Percentiles rank a stretch among this genome's conserved stretches.
These are phyloP conservation scores for Ochromonas danica DNA, from an alignment of 108 stramenopile species.

Conservation along the genomic window DNA sequence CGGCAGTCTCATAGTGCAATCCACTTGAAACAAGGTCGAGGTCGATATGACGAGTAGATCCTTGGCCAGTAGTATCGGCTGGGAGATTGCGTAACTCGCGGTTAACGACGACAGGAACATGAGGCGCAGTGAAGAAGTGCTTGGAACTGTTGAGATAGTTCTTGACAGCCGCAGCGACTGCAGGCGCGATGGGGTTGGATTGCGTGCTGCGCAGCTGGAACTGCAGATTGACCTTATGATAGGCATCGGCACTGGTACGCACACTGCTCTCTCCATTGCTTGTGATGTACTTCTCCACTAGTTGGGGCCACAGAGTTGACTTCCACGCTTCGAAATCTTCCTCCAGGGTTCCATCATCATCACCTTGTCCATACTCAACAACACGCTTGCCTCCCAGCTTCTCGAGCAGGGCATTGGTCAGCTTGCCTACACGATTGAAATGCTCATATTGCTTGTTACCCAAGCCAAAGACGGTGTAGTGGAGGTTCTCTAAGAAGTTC, in stretches of 20 bases:
- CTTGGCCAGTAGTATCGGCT: conserved; percentile 55
- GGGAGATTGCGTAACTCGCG: conserved; percentile 68
- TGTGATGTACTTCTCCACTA: conserved; percentile 39
- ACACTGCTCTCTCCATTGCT: background rate
- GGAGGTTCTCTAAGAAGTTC: conserved; percentile 51
- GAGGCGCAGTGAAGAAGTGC: conserved; percentile 70
- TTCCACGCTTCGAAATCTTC: conserved; percentile 96
- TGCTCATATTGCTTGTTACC: conserved; percentile 91
- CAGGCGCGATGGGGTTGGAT: too few species aligned
- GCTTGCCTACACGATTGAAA: conserved; percentile 90
- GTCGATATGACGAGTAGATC: conserved; percentile 90
- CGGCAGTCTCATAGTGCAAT: conserved; percentile 81
- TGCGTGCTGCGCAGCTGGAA: background rate
- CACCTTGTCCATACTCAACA: conserved; percentile 73
- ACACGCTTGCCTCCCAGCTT: conserved; percentile 70
- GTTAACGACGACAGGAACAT: conserved; percentile 65
- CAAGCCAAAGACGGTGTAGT: conserved; percentile 93
- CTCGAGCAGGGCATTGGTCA: conserved; percentile 68
- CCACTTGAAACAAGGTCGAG: conserved; percentile 69
- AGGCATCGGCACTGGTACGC: too few species aligned
- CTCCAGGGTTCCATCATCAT: conserved; percentile 92
- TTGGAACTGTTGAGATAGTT: too few species aligned
- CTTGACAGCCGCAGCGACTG: too few species aligned
- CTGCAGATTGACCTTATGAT: background rate
- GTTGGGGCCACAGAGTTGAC: conserved; percentile 70